These are phyloP conservation scores for Plectosphaerella cucumerina DNA, from an alignment of 2,329 filamentous ascomycete genomes.

Conservation along the genomic window DNA sequence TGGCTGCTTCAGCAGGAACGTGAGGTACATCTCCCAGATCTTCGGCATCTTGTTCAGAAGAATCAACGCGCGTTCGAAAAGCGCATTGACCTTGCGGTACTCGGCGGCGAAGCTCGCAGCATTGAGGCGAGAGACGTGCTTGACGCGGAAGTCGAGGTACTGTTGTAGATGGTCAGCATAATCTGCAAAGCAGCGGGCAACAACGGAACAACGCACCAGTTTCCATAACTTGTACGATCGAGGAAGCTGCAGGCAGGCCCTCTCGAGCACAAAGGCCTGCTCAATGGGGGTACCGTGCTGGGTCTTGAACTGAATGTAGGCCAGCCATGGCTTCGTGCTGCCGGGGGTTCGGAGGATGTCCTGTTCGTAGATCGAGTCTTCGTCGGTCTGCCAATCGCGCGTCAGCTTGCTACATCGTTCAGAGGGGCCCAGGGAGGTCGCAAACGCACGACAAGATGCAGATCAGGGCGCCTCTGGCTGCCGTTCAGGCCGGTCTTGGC, in stretches of 20 bases:
- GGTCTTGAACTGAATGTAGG: slow-evolving; percentile 87
- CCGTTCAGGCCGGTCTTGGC: slow-evolving; percentile 20
- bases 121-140: slow-evolving; percentile 79
- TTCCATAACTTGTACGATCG: slow-evolving; percentile 99
- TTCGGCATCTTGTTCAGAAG: slow-evolving; percentile 97
- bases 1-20: slow-evolving; percentile 88
- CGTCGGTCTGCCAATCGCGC: slow-evolving; percentile 56
- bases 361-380: slow-evolving; percentile 95
- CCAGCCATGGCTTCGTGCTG: slow-evolving; percentile 89
- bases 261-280: slow-evolving; percentile 83
- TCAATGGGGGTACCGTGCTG: slow-evolving; percentile 82
- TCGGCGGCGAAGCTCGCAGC: slow-evolving; percentile 74
- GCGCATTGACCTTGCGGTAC: slow-evolving; percentile 87
- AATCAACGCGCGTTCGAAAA: slow-evolving; percentile 90
- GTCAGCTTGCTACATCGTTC: neutral
- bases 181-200: neutral
- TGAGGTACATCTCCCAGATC: slow-evolving; percentile 97
- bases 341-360: slow-evolving; percentile 83
- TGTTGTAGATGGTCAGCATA: slow-evolving; percentile 23
- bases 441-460: slow-evolving; percentile 43
- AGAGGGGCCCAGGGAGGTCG: neutral
- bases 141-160: slow-evolving; percentile 82
- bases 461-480: slow-evolving; percentile 38
- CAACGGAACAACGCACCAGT: slow-evolving; percentile 51
- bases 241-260: slow-evolving; percentile 84